Evolutionary conservation across 2,329 filamentous ascomycete species (phyloP), one percentile per base, ranked within the genome.

Genomic region (Sporothrix brasiliensis): DNA sequence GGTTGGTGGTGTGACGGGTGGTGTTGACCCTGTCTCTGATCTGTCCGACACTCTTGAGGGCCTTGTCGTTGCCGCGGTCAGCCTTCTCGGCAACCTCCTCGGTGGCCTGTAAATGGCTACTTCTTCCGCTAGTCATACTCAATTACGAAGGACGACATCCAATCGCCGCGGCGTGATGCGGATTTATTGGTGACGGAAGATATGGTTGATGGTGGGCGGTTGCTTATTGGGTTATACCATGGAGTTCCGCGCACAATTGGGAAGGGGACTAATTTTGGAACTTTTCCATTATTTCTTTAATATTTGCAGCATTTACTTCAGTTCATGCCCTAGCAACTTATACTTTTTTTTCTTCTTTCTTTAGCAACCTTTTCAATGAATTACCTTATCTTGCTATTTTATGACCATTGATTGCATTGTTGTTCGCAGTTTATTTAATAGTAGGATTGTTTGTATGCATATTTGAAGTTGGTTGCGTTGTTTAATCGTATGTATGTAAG

Each of bases 251-350:
- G 19, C 13, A 44, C 24, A 49, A 30, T 21, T 30, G 44, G 44
- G 61, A 65, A n/a, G 44, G 61, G 61, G 44, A 50, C 10, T 4
- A 21, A 30, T n/a, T 50, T 14, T 16, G 56, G 39, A 41, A 24
- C 3, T 16, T 65, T 65, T 65, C 44, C 44, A 50, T n/a, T 50
- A 60, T 21, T 65, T 34, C 44, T 65, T 65, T 65, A 65, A 50
- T 65, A 34, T n/a, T 50, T 65, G 24, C 47, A 50, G 44, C 44
- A 34, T 50, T 65, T 65, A 63, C 19, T 19, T n/a, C 21, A 27
- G 24, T 49, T 63, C 21, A 49, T 49, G 44, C 39, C 6, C 49
- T 30, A 27, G 21, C 61, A 65, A 49, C 34, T n/a, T 34, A 49
- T 21, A 65, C 39, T 65, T 30, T 49, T 19, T 44, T 44, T 16